Percentiles rank a stretch among this genome's conserved stretches.
Conservation (phyloP, 345 rosid species). For the Draba incana region DNA sequence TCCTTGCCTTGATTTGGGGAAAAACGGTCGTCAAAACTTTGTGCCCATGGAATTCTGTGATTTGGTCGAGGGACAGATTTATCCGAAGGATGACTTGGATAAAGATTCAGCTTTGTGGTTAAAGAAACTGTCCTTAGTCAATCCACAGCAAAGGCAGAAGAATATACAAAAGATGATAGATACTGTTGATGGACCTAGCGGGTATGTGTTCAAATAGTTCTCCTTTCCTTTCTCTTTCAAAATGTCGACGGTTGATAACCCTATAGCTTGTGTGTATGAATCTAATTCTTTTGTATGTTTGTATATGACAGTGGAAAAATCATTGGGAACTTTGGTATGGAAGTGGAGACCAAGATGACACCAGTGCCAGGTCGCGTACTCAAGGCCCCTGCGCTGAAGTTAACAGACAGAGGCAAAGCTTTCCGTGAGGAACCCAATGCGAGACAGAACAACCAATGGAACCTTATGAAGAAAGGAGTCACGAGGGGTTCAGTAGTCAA, state of each 20-base stretch:
- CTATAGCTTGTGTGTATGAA: neutral
- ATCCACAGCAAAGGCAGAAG: slow-evolving; percentile 47
- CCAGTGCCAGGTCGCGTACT: slow-evolving; percentile 71
- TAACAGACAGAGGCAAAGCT: slow-evolving; percentile 49
- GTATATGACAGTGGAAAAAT: slow-evolving; percentile 57
- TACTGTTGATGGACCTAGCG: slow-evolving; percentile 61
- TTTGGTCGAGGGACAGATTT: slow-evolving; percentile 77
- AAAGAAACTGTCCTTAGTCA: slow-evolving; percentile 56
- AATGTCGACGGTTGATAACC: neutral
- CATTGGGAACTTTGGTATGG: slow-evolving; percentile 61
- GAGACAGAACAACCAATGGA: slow-evolving; percentile 64
- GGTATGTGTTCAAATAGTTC: slow-evolving; percentile 50
- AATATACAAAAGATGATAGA: slow-evolving; percentile 56
- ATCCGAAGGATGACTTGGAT: slow-evolving; percentile 70
- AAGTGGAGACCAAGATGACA: slow-evolving; percentile 69
- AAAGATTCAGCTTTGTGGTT: slow-evolving; percentile 44
- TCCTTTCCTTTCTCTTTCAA: neutral
- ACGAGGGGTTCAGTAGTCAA: slow-evolving; percentile 63
- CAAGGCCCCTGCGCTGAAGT: slow-evolving; percentile 68
- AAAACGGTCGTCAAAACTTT: slow-evolving; percentile 48
- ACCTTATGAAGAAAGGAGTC: slow-evolving; percentile 59
- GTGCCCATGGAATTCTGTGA: slow-evolving; percentile 88
- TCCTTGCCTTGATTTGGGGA: slow-evolving; percentile 79
- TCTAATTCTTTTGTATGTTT: neutral
- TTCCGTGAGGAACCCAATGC: slow-evolving; percentile 52